phyloP scores from a whole-genome alignment of 2,329 filamentous ascomycete genomes.

The Sphaerostilbella broomeana region DNA sequence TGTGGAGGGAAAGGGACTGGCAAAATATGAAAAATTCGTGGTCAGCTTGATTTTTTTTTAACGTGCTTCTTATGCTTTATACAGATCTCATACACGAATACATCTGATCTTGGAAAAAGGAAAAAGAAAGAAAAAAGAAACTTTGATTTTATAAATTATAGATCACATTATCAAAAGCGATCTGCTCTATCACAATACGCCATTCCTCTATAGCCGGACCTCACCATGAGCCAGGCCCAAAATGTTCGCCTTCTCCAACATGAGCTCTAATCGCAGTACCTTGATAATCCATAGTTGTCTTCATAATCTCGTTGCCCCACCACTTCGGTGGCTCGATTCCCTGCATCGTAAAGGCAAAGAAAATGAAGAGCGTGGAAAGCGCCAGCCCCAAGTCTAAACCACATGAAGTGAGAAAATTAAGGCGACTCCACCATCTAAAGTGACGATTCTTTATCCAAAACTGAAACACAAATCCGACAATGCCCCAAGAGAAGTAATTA shows the following conservation, averaged over 20 bases:
- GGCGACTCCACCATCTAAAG: conserved; percentile 65
- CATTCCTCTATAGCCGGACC: too few relatives aligned
- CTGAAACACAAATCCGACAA: conserved; percentile 66
- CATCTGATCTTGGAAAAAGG: too few relatives aligned
- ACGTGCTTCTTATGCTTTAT: too few relatives aligned
- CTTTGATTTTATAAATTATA: too few relatives aligned
- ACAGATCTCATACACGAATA: too few relatives aligned
- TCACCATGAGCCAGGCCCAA: conserved; percentile 54
- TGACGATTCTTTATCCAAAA: conserved; percentile 57
- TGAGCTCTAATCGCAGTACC: conserved; percentile 52
- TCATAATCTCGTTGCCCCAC: conserved; percentile 61
- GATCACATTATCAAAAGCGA: too few relatives aligned
- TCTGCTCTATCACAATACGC: too few relatives aligned
- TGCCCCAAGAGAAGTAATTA: conserved; percentile 68
- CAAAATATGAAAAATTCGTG: too few relatives aligned
- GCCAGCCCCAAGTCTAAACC: conserved; percentile 64
- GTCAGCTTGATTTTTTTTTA: too few relatives aligned
- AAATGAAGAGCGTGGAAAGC: conserved; percentile 60
- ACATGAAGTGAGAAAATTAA: conserved; percentile 67
- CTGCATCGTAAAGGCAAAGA: conserved; percentile 61
- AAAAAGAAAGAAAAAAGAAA: too few relatives aligned
- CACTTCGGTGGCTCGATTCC: conserved; percentile 56
- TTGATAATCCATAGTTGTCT: conserved; percentile 54
- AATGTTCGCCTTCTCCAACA: conserved; percentile 48
- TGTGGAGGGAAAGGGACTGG: too few relatives aligned